phyloP scores from a whole-genome alignment of 805 yeast genomes.

The Yarrowia alimentaria region DNA sequence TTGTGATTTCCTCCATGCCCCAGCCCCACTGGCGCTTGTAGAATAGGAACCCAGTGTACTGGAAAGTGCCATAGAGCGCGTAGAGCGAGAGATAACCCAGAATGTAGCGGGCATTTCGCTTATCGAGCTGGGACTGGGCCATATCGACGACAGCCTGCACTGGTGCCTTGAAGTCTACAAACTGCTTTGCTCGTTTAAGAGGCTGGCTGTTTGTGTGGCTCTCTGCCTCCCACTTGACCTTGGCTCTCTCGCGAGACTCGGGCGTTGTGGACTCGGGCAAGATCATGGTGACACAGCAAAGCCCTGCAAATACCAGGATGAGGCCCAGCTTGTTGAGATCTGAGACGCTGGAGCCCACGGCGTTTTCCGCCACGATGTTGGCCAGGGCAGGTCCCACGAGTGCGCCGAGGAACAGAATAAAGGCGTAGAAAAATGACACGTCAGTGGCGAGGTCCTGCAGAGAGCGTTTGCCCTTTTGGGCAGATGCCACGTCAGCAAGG shows the following conservation, averaged over 20 bases:
- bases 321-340: conserved; percentile 17
- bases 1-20: conserved; percentile 11
- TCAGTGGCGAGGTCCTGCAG: conserved; percentile 12
- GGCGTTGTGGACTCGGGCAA: conserved; percentile 5
- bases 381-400: conserved; percentile 7
- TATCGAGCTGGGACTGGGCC: conserved; percentile 5
- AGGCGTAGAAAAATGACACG: conserved; percentile 21
- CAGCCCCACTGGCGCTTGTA: conserved; percentile 20
- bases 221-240: conserved; percentile 14
- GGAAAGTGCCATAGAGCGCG: conserved; percentile 5
- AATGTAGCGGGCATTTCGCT: background rate
- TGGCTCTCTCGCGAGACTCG: conserved; percentile 7
- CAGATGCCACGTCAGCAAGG: conserved; percentile 6
- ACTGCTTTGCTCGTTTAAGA: too few relatives aligned
- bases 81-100: conserved; percentile 4
- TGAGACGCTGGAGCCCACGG: background rate
- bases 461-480: conserved; percentile 6
- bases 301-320: conserved; percentile 9
- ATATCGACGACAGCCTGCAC: background rate
- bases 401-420: conserved; percentile 9
- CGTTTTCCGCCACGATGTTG: background rate
- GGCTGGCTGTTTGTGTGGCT: too few relatives aligned
- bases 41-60: conserved; percentile 14
- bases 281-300: conserved; percentile 9
- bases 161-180: background rate